Conservation (phyloP, 208 protist genomes). For the Leishmania turanica region DNA sequence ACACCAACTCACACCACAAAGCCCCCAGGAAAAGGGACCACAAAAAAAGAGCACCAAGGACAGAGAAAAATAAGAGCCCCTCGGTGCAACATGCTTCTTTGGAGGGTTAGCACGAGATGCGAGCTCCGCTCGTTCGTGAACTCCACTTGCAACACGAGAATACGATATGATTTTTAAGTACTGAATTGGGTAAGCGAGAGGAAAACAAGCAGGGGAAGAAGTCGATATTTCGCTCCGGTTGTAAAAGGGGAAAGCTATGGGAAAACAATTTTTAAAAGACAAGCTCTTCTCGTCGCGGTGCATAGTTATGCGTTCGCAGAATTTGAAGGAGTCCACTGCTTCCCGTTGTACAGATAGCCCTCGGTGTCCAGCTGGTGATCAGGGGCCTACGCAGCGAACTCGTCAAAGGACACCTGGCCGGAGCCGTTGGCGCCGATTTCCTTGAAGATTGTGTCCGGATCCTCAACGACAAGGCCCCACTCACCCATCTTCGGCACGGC, state of each 20-base stretch:
- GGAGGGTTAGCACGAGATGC: background rate
- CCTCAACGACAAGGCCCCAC: conserved; percentile 64
- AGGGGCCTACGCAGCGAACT: conserved; percentile 72
- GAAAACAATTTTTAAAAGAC: background rate
- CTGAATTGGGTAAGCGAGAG: no score
- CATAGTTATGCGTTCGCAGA: background rate
- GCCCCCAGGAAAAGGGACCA: background rate
- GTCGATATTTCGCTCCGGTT: background rate
- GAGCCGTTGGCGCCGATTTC: conserved; percentile 70
- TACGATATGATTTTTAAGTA: background rate
- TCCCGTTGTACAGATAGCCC: conserved; percentile 46
- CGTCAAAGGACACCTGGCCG: conserved; percentile 79
- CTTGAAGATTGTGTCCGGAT: conserved; percentile 70
- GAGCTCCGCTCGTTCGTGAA: background rate
- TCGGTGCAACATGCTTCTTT: background rate
- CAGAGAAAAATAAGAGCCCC: background rate
- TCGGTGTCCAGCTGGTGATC: conserved; percentile 16
- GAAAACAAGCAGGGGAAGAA: background rate
- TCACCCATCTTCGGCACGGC: conserved; percentile 53
- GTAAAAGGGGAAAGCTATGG: background rate
- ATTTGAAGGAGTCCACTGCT: background rate
- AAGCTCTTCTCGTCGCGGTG: background rate
- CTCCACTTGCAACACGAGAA: background rate
- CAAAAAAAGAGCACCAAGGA: no score
- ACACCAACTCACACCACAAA: background rate